Base-by-base conservation (phyloP, 1,284 basidiomycete species). In the Heterobasidion occidentale region DNA sequence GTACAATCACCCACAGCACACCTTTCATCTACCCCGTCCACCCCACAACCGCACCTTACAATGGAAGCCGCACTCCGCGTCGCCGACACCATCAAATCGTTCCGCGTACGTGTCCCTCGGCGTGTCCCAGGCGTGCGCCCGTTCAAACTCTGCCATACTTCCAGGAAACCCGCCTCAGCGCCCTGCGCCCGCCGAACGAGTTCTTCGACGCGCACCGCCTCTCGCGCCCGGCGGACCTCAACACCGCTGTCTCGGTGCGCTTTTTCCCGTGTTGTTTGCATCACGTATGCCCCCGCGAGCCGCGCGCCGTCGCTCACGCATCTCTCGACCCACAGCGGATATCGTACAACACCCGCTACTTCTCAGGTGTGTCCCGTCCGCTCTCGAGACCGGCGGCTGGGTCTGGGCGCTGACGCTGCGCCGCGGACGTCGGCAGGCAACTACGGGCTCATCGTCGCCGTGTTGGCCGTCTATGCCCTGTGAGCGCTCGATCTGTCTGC, bases 271-370 rank as follows among this genome's bases (percentile, higher is more conserved):
- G 49, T 5, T 27, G 3, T 27, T 27, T 27, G 27, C 19, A n/a
- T 17, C 46, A 14, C 15, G 48, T 45, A 42, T 27, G 19, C 33
- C 27, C 49, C 56, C 36, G 34, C 51, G 58, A 53, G 59, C 51
- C 27, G 45, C 45, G 44, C 54, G 54, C 19, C 60, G 50, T 53
- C 42, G 52, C 20, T 58, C 55, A 12, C 51, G 20, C 34, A 27
- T 9, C 7, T 34, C 6, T 20, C 7, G 9, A 42, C 27, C 33
- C 61, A 48, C 66, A 92, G 90, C 83, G 94, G 59, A 90, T 96
- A 80, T 92, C 92, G 45, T 94, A 96, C 77, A 98, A 97, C 77
- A 94, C 94, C 47, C 86, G 90, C 56, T 94, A 94, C 73, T 94
- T 93, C 72, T 93, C 90, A 58, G 90, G 85, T 84, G 60, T 60